Percentiles rank a stretch among this genome's conserved stretches.
Conservation (phyloP, 108 stramenopile species). For the Fragilariopsis cylindrus region DNA sequence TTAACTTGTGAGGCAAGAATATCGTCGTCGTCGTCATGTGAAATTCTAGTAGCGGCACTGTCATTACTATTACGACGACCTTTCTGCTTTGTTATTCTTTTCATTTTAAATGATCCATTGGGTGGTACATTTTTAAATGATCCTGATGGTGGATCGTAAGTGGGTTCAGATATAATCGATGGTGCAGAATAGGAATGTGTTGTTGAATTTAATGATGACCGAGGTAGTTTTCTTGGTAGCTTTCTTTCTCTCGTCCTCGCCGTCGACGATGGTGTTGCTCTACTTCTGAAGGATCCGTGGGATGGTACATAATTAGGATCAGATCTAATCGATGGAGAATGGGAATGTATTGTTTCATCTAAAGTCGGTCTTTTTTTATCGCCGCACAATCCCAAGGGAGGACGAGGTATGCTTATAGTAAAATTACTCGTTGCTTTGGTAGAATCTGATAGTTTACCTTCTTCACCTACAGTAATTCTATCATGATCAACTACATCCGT, state of each 20-base stretch:
- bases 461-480: not conserved
- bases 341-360: not conserved
- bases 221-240: too few relatives aligned
- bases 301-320: not conserved
- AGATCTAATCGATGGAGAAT: not conserved
- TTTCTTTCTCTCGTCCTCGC: too few relatives aligned
- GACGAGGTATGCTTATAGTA: not conserved
- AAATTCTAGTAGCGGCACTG: not conserved
- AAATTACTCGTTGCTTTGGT: not conserved
- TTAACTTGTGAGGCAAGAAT: not conserved
- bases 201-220: not conserved
- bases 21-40: not conserved
- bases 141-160: not conserved
- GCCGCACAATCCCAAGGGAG: not conserved
- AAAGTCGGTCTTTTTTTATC: not conserved
- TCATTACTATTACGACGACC: not conserved
- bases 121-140: too few relatives aligned
- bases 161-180: not conserved
- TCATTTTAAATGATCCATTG: too few relatives aligned
- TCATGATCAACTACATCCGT: conserved; percentile 18
- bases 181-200: not conserved
- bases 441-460: too few relatives aligned
- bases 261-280: too few relatives aligned
- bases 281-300: not conserved
- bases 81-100: not conserved